phyloP scores from a whole-genome alignment of 1,284 basidiomycete species.

The Tilletia caries region DNA sequence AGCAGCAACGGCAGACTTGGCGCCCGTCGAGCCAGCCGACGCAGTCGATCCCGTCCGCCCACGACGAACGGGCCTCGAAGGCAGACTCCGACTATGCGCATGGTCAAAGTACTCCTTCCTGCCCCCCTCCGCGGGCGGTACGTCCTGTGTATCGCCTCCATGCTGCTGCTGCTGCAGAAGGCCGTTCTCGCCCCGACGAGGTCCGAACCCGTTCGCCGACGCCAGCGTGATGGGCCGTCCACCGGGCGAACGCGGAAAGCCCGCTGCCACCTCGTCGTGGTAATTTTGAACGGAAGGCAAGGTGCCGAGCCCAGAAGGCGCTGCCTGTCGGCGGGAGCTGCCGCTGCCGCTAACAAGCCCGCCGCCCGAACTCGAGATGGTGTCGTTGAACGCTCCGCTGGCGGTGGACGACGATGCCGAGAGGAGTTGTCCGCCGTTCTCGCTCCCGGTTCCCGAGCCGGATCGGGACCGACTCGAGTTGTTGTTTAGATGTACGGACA shows the following conservation, averaged over 20 bases:
- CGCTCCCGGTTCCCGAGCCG: slow-evolving; percentile 3
- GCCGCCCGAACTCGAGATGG: background rate
- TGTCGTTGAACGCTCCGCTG: background rate
- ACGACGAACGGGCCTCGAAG: background rate
- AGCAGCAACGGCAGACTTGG: slow-evolving; percentile 19
- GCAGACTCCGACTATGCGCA: slow-evolving; percentile 6
- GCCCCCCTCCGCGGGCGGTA: background rate
- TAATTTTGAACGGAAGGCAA: background rate
- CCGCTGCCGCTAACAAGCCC: slow-evolving; percentile 5
- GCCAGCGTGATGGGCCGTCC: slow-evolving; percentile 8
- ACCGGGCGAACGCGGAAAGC: slow-evolving; percentile 7
- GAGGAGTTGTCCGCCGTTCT: background rate
- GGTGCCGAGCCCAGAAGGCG: background rate
- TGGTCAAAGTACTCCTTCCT: slow-evolving; percentile 4
- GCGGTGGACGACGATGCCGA: slow-evolving; percentile 3
- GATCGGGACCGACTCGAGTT: background rate
- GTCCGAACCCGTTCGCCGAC: background rate
- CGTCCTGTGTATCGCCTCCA: background rate
- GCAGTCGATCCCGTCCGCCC: background rate
- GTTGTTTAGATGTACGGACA: background rate
- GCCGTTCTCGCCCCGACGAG: background rate
- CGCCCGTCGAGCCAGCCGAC: slow-evolving; percentile 19
- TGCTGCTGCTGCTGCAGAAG: background rate
- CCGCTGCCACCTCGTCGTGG: slow-evolving; percentile 2
- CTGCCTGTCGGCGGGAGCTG: background rate